These are phyloP conservation scores for Scheffersomyces lignosus DNA, from an alignment of 805 yeast genomes.

Conservation along the genomic window DNA sequence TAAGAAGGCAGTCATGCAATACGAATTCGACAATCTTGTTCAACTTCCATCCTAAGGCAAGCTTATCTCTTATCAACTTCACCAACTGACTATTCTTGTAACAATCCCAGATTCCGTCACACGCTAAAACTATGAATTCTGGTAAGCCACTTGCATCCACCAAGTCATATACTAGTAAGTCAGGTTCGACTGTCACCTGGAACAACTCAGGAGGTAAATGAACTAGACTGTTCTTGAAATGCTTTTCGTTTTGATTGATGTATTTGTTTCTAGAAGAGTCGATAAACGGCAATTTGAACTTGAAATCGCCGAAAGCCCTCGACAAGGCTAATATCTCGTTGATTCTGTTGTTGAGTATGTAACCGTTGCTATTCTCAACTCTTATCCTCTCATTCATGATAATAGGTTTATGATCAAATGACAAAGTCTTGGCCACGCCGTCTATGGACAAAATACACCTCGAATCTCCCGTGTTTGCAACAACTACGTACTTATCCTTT, in stretches of 20 bases:
- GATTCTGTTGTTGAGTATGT: constrained; percentile 36
- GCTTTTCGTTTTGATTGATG: constrained; percentile 20
- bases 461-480: constrained; percentile 78
- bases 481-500: constrained; percentile 43
- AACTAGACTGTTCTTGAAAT: constrained; percentile 26
- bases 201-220: constrained; percentile 43
- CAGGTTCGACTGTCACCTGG: constrained; percentile 47
- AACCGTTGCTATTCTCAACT: constrained; percentile 42
- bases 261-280: constrained; percentile 30
- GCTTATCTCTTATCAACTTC: constrained; percentile 53
- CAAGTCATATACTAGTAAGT: constrained; percentile 38
- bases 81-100: constrained; percentile 56
- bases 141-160: constrained; percentile 15
- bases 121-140: constrained; percentile 43
- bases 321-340: constrained; percentile 45
- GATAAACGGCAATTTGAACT: constrained; percentile 41
- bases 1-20: constrained; percentile 63
- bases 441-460: constrained; percentile 56
- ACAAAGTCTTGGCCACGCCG: constrained; percentile 55
- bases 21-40: constrained; percentile 60
- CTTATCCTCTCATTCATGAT: constrained; percentile 45
- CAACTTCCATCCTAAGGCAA: constrained; percentile 56
- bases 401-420: constrained; percentile 46
- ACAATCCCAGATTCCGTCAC: constrained; percentile 52
- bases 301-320: constrained; percentile 46